Evolutionary conservation across 192 early-diverging fungal species (phyloP).

Genomic region (Umbelopsis vinacea): DNA sequence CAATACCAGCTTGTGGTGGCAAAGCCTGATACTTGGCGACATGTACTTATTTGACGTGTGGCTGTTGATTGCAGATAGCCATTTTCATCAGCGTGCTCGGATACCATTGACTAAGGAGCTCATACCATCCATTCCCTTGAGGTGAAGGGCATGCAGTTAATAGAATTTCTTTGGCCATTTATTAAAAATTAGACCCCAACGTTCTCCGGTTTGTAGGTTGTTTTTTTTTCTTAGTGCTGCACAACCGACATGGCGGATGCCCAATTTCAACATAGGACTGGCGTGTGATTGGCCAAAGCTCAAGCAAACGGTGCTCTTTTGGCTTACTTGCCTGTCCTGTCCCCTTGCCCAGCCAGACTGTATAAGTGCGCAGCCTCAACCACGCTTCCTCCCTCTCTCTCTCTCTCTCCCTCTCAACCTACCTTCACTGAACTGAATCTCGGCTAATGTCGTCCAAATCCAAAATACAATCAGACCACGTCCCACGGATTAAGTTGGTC

Average conservation of each 20-base stretch:
- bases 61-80: too few species aligned
- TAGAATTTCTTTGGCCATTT: too few species aligned
- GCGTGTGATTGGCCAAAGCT: neutral
- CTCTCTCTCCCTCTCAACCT: neutral
- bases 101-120: too few species aligned
- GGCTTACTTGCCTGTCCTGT: neutral
- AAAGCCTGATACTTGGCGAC: too few species aligned
- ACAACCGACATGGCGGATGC: neutral
- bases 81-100: too few species aligned
- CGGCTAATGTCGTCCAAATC: constrained; percentile 8
- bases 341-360: neutral
- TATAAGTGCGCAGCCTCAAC: constrained; percentile 18
- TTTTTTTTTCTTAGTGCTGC: neutral
- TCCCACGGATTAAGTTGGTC: constrained; percentile 25
- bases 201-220: too few species aligned
- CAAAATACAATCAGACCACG: neutral
- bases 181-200: too few species aligned
- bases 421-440: constrained; percentile 2
- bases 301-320: neutral
- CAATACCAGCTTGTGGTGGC: too few species aligned
- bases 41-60: too few species aligned
- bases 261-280: neutral
- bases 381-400: neutral
- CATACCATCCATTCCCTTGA: too few species aligned
- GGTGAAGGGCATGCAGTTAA: too few species aligned